A percentile compares a stretch with the other conserved stretches of the same genome.
These are phyloP conservation scores for Acacia melanoxylon DNA, from an alignment of 306 rosid species.

Conservation along the genomic window DNA sequence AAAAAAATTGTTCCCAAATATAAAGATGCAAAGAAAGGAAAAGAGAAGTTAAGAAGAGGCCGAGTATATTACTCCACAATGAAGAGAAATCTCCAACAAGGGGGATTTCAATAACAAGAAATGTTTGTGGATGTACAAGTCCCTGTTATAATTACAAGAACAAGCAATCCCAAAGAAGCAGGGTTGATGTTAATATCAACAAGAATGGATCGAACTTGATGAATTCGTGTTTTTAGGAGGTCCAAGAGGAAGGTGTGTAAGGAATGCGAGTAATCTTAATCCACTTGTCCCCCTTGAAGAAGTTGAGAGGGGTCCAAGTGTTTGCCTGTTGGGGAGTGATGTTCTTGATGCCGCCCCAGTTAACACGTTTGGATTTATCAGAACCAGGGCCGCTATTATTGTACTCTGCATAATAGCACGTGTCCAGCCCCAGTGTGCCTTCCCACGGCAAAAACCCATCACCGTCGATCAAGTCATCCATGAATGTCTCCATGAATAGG, in stretches of 20 bases:
- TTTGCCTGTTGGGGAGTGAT: slow-evolving; percentile 28
- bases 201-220: not conserved
- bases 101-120: not conserved
- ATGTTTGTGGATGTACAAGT: not conserved
- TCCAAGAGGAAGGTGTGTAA: slow-evolving; percentile 24
- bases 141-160: not conserved
- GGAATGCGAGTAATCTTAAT: slow-evolving; percentile 52
- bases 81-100: not conserved
- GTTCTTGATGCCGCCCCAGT: slow-evolving; percentile 61
- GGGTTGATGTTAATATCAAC: not conserved
- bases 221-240: not conserved
- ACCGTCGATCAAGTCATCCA: slow-evolving; percentile 53
- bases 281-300: slow-evolving; percentile 58
- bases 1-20: too few species aligned
- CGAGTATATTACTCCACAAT: not conserved
- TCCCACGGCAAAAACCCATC: slow-evolving; percentile 72
- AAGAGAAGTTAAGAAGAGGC: not conserved
- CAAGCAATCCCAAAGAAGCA: not conserved
- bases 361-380: slow-evolving; percentile 43
- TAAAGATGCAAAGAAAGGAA: too few species aligned
- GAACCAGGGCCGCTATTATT: slow-evolving; percentile 67
- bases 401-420: slow-evolving; percentile 57
- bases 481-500: slow-evolving; percentile 50
- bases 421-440: slow-evolving; percentile 31
- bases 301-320: slow-evolving; percentile 27